Base-by-base conservation (phyloP, 2,329 filamentous ascomycete species). In the Pseudocercospora cruenta region DNA sequence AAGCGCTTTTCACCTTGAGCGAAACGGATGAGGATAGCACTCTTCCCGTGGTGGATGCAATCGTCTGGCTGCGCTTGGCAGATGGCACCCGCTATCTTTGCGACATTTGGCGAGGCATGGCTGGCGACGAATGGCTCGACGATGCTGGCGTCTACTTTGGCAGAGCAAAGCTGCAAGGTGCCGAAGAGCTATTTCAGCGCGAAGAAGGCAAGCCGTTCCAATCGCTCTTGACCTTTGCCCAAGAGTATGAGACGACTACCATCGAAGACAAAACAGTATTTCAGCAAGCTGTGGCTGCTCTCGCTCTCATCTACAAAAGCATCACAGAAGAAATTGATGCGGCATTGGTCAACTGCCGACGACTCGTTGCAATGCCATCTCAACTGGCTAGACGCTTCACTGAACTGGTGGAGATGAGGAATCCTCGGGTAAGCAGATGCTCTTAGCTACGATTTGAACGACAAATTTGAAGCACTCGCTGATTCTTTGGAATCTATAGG, bases 351-450 rank as follows among this genome's bases (percentile, higher is more conserved):
- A 71, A 67, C 7, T 74, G 67, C 36, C 66, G 71, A 21, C 67
- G 72, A 10, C 63, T 74, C 19, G 61, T 72, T 16, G 72, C 72
- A 6, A 69, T 73, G 69, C 68, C 73, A 21, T 71, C 72, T 10
- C 58, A 71, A n/a, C 60, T 72, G n/a, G 64, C 70, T 7, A 58
- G 66, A 9, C 64, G 69, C 22, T 75, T 74, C 49, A 66, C 45
- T 8, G 69, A 72, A 36, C 47, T 74, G n/a, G 47, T 74, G 10
- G 72, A 73, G 24, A 51, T 67, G 49, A 64, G 66, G 36, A 55
- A 62, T 28, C 72, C 72, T 14, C 63, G 72, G 19, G 73, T 43
- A 43, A 43, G 39, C 39, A n/a, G 36, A 39, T 39, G 14, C 14
- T n/a, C 36, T 39, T 14, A 39, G 36, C 14, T 39, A 10, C 36